These are phyloP conservation scores for Zygotorulaspora sp. DNA, from an alignment of 805 yeast genomes.

Conservation along the genomic window DNA sequence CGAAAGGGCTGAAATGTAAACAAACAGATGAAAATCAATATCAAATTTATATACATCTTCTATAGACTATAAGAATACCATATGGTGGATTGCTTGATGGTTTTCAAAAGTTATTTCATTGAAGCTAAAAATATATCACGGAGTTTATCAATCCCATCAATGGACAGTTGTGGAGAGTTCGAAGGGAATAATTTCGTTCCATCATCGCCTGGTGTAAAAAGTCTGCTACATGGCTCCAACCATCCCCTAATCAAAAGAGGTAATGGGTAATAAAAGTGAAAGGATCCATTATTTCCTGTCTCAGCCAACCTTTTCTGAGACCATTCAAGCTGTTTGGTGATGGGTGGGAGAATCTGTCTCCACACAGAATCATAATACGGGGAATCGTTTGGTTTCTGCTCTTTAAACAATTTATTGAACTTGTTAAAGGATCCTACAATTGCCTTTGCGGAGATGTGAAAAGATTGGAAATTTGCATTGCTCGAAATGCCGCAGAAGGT, in stretches of 20 bases:
- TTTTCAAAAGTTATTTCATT: conserved; percentile 2
- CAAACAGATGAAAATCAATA: too few relatives aligned
- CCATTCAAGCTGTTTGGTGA: conserved; percentile 19
- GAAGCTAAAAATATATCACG: conserved; percentile 8
- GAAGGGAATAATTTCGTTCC: conserved; percentile 12
- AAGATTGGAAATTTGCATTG: conserved; percentile 23
- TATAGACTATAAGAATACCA: too few relatives aligned
- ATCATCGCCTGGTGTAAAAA: conserved; percentile 11
- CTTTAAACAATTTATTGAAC: conserved; percentile 12
- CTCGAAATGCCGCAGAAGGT: conserved; percentile 40
- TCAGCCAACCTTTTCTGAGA: conserved; percentile 11
- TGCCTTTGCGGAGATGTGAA: conserved; percentile 19
- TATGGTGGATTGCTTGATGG: background rate
- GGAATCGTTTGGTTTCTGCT: conserved; percentile 12
- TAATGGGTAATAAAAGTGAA: conserved; percentile 20
- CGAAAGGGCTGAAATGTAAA: conserved; percentile 8
- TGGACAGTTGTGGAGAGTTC: conserved; percentile 11
- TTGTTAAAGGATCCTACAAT: conserved; percentile 17
- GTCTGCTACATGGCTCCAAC: conserved; percentile 13
- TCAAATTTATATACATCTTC: too few relatives aligned
- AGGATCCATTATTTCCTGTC: conserved; percentile 20
- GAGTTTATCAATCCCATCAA: conserved; percentile 13
- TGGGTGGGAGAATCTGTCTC: conserved; percentile 20
- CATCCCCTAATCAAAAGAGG: conserved; percentile 13
- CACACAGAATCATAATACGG: conserved; percentile 21